A percentile compares a stretch with the other conserved stretches of the same genome.
Evolutionary conservation across 768 basidiomycete species (phyloP).

Genomic region (Psilocybe cyanescens): DNA sequence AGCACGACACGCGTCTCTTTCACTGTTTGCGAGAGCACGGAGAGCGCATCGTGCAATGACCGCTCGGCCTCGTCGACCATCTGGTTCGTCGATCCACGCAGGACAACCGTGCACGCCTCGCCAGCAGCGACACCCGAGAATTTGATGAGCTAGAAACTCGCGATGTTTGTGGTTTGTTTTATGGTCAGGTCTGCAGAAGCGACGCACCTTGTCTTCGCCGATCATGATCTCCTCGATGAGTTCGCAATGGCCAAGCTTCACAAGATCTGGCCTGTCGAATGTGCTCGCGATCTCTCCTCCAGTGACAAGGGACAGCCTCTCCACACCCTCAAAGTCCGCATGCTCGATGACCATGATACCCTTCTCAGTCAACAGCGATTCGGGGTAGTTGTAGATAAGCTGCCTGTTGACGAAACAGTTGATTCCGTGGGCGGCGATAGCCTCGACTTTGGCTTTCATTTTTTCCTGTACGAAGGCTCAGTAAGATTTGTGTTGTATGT

Average conservation of each 20-base stretch:
- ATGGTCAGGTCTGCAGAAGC: background rate
- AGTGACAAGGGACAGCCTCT: slow-evolving; percentile 92
- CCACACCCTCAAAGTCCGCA: slow-evolving; percentile 98
- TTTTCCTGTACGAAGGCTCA: slow-evolving; percentile 71
- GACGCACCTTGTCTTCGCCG: slow-evolving; percentile 92
- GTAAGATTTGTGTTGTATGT: background rate
- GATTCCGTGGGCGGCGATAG: slow-evolving; percentile 93
- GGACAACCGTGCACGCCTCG: slow-evolving; percentile 96
- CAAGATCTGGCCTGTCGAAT: slow-evolving; percentile 90
- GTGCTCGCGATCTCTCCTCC: slow-evolving; percentile 98
- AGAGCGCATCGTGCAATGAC: slow-evolving; percentile 95
- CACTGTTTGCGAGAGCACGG: slow-evolving; percentile 96
- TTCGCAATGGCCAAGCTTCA: slow-evolving; percentile 92
- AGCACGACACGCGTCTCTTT: slow-evolving; percentile 95
- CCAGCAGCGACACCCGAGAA: slow-evolving; percentile 99
- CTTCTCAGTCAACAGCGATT: slow-evolving; percentile 90
- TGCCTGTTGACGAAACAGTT: slow-evolving; percentile 98
- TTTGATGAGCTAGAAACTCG: slow-evolving; percentile 82
- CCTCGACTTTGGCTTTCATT: slow-evolving; percentile 98
- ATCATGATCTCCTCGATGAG: slow-evolving; percentile 99
- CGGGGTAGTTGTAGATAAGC: slow-evolving; percentile 99
- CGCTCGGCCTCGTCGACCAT: slow-evolving; percentile 99
- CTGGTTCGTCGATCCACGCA: slow-evolving; percentile 96
- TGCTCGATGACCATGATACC: slow-evolving; percentile 98
- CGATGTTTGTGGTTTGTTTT: background rate